Evolutionary conservation across 2,329 filamentous ascomycete genomes (phyloP), one percentile per base, ranked within the genome.

Genomic region (Diaporthe sp.): DNA sequence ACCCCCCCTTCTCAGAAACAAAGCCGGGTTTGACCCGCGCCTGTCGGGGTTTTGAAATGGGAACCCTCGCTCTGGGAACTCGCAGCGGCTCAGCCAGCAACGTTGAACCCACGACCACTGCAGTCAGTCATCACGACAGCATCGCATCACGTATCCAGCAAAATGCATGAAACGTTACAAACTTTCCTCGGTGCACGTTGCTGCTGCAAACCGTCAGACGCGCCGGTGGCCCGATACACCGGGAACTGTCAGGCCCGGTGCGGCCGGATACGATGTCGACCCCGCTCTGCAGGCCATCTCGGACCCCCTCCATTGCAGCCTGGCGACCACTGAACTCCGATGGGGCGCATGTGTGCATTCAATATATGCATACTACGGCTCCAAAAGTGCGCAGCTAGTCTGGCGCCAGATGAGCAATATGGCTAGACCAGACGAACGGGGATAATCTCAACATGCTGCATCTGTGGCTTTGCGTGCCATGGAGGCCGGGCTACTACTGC

Each of bases 81-180:
- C 46, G 37, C 10, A 12, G 37, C 37, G 55, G 49, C 65, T 55
- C 49, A n/a, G n/a, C 31, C 13, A 37, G n/a, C 7, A 34, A 37
- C 42, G 19, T 10, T 67, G 10, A 12, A n/a, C 25, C 25, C 28
- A 22, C 37, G 1, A 12, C 28, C 6, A 57, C 58, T 73, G 71
- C 61, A 53, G n/a, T 62, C 61, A 53, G n/a, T 55, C 39, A 34
- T 55, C 34, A 34, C 6, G 4, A 53, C 34, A 17, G 17, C 25
- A 17, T 31, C 31, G 55, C 70, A 55, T 44, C 25, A 31, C 58
- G 37, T 13, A 31, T 10, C 34, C 34, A 39, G 17, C 17, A 4
- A 17, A 31, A 73, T 65, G 71, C 71, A 74, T 76, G 75, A 37
- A 76, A 76, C 75, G 75, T 76, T 76, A 62, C 75, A 76, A 34